These are phyloP conservation scores for Salicornia ramosissima DNA, from an alignment of 148 eudicot genomes.

Conservation along the genomic window DNA sequence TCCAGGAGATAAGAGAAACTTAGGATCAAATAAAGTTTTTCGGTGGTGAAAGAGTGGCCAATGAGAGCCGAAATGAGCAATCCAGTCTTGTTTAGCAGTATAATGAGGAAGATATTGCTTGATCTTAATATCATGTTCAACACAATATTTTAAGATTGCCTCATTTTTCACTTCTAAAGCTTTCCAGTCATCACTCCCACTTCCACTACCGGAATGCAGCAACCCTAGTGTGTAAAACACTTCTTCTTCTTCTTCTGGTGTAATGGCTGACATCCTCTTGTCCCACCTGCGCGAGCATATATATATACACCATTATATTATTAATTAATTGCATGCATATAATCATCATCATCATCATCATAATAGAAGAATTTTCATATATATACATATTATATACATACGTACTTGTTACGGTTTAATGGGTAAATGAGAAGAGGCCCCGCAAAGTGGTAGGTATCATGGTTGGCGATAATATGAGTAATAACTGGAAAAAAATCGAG, in stretches of 20 bases:
- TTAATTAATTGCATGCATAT: not conserved
- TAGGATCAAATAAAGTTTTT: constrained; percentile 73
- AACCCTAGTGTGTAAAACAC: constrained; percentile 70
- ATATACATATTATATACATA: not conserved
- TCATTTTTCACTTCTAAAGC: constrained; percentile 46
- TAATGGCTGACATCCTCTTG: constrained; percentile 63
- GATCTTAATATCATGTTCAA: constrained; percentile 43
- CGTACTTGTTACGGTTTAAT: constrained; percentile 60
- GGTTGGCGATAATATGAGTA: constrained; percentile 38
- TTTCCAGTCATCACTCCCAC: constrained; percentile 39
- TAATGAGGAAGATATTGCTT: constrained; percentile 83
- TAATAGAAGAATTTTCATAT: too few relatives aligned
- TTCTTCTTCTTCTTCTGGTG: constrained; percentile 79
- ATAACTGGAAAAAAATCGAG: constrained; percentile 51
- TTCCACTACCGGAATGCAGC: constrained; percentile 52
- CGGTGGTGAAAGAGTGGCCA: constrained; percentile 55
- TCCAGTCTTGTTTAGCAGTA: constrained; percentile 55
- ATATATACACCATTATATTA: not conserved
- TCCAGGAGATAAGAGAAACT: constrained; percentile 74
- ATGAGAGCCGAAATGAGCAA: constrained; percentile 63
- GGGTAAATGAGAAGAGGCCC: constrained; percentile 84
- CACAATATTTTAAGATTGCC: constrained; percentile 48
- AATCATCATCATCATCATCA: not conserved
- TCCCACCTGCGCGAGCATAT: constrained; percentile 97
- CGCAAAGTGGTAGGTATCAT: constrained; percentile 24